phyloP scores from a whole-genome alignment of 1,139 yeast genomes.

The Candida dubliniensis region DNA sequence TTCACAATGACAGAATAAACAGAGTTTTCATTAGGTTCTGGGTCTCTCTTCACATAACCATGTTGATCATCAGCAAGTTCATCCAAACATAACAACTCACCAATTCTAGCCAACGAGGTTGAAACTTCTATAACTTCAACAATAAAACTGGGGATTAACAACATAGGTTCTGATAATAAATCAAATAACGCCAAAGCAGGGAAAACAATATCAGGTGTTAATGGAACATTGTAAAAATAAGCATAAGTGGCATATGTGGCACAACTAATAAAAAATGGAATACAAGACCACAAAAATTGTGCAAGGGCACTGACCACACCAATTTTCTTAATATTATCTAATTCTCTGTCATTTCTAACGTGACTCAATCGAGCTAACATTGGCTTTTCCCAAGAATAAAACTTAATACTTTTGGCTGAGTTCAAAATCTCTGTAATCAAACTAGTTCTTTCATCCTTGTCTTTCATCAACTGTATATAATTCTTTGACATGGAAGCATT shows the following conservation, averaged over 20 bases:
- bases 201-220: slow-evolving; percentile 40
- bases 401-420: slow-evolving; percentile 41
- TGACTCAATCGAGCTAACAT: slow-evolving; percentile 34
- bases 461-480: slow-evolving; percentile 27
- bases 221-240: slow-evolving; percentile 22
- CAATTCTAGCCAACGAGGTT: slow-evolving; percentile 36
- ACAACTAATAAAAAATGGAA: slow-evolving; percentile 39
- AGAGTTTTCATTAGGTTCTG: slow-evolving; percentile 27
- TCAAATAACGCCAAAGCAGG: slow-evolving; percentile 42
- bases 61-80: slow-evolving; percentile 48
- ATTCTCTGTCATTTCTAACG: slow-evolving; percentile 39
- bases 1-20: slow-evolving; percentile 17
- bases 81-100: slow-evolving; percentile 31
- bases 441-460: slow-evolving; percentile 38
- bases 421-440: slow-evolving; percentile 40
- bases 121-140: slow-evolving; percentile 31
- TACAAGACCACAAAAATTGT: slow-evolving; percentile 36
- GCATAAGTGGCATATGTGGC: slow-evolving; percentile 32
- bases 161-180: slow-evolving; percentile 35
- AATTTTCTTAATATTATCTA: slow-evolving; percentile 26
- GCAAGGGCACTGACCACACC: slow-evolving; percentile 35
- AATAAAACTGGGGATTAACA: slow-evolving; percentile 33
- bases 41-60: slow-evolving; percentile 65
- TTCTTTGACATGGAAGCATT: slow-evolving; percentile 28
- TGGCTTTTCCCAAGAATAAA: slow-evolving; percentile 44